Base-by-base conservation (phyloP, 1,284 basidiomycete species). In the Tausonia pullulans region DNA sequence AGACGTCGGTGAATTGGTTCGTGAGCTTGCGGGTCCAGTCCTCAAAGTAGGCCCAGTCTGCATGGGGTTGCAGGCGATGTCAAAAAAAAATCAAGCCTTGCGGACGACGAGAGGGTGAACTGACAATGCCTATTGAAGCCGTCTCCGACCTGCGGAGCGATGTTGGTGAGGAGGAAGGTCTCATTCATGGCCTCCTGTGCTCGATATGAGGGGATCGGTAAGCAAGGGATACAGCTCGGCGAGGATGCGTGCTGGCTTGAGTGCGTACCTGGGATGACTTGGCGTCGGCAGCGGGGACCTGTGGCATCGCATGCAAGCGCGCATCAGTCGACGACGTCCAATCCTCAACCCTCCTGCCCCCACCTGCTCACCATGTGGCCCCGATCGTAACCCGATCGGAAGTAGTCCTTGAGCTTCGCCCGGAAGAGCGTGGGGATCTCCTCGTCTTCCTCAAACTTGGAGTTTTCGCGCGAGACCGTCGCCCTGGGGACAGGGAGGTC, bases 251-350 rank as follows among this genome's bases (percentile, higher is more conserved):
- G 27, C 27, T 27, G 27, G 27, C 27, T 27, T 27, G 27, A 27
- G 27, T 27, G 27, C 75, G 27, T 68, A 84, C 85, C 76, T 87
- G 85, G 40, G 87, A 90, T n/a, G 79, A 77, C 74, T 96, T 98
- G 7, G 93, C 94, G 75, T 98, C 96, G 46, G 95, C 95, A n/a
- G 95, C 95, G 49, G 95, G 93, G 0, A 92, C 90, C 89, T 89
- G 27, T 27, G 27, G 27, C 27, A 27, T 27, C 27, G 27, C 27
- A 27, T 1, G 27, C 27, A 27, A 27, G 27, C 53, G 27, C 53
- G 9, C 27, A 13, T 9, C 27, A 55, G 13, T 40, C 46, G 41
- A 49, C 14, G 27, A 39, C 4, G n/a, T 39, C 27, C 45, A 41
- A n/a, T 4, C 16, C 27, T 44, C 27, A 27, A 27, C 1, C 27